Base-by-base conservation (phyloP, 2,329 filamentous ascomycete genomes). In the Diaporthe batatas region DNA sequence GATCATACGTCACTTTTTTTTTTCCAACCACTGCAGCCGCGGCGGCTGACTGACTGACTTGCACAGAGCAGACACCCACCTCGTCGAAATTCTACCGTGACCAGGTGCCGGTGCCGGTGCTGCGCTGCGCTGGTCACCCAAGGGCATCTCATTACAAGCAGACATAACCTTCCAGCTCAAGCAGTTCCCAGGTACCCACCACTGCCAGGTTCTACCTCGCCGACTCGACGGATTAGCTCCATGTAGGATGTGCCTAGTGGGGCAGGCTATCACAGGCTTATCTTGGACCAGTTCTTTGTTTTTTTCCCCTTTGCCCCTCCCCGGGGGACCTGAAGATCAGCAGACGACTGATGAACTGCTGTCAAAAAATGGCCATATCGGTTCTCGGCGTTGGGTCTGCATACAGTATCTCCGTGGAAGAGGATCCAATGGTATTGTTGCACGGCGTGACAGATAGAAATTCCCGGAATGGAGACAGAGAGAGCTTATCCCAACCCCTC, bases 261-360 rank as follows among this genome's bases (percentile, higher is more conserved):
- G 59, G 59, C 59, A 49, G 34, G 29, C 42, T 65, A 14, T 65
- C 29, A 44, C 51, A 71, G 65, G 68, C 72, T 73, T 73, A 71
- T 73, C 58, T 39, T 62, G 36, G 23, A 51, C 67, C 62, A 70
- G 65, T 49, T 72, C 51, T 25, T 47, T 47, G 6, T 72, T 58
- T 25, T 47, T 21, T 21, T 5, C 14, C 42, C 42, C 16, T 12
- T 42, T 14, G 3, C 14, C 29, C 29, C 29, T 29, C 29, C 29
- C 29, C 29, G 34, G 49, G n/a, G 51, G 16, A 14, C 36, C 36
- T 49, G 14, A 51, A 32, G 11, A 68, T 42, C 29, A 16, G 44
- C 62, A 62, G 39, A 21, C 39, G 5, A 62, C 23, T 16, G 14
- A 5, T 21, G 58, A 2, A 64, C 10, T 49, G 59, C 42, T 16